These are phyloP conservation scores for Artemisia annua DNA, from an alignment of 129 eudicot species.

Conservation along the genomic window DNA sequence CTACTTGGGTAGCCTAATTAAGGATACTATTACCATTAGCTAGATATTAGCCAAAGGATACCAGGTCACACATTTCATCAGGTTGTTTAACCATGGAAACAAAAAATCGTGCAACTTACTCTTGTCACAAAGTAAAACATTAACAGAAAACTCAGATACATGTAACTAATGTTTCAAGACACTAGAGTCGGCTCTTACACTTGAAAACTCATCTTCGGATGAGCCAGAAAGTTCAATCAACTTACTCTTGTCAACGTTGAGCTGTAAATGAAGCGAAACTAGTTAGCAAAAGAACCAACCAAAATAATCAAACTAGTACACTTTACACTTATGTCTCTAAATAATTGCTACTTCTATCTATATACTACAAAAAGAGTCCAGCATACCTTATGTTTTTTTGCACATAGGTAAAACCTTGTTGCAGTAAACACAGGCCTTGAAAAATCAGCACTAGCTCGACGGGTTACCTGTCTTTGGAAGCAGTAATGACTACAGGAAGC, in stretches of 20 bases:
- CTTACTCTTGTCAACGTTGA: conserved; percentile 75
- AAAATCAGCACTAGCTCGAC: conserved; percentile 74
- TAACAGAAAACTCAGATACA: background rate
- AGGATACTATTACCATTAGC: too few relatives aligned
- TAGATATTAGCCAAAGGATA: too few relatives aligned
- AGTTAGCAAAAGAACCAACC: conserved; percentile 13
- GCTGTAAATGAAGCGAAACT: conserved; percentile 43
- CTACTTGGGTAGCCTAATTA: background rate
- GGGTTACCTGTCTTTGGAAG: too few relatives aligned
- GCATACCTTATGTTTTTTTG: conserved; percentile 75
- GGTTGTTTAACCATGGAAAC: too few relatives aligned
- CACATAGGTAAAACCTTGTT: conserved; percentile 81
- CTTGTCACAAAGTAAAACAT: background rate
- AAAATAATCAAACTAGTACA: conserved; percentile 6
- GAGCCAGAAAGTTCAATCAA: too few relatives aligned
- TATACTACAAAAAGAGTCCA: background rate
- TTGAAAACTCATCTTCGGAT: conserved; percentile 80
- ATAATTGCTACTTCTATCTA: background rate
- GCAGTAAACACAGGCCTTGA: conserved; percentile 84
- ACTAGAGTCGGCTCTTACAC: conserved; percentile 48
- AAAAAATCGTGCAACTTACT: too few relatives aligned
- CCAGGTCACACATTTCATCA: too few relatives aligned
- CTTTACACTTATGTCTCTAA: conserved; percentile 3
- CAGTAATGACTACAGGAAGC: too few relatives aligned
- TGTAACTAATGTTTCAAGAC: background rate